A percentile compares a stretch with the other conserved stretches of the same genome.
Conservation (phyloP, 345 rosid species). For the Aquilaria malaccensis region DNA sequence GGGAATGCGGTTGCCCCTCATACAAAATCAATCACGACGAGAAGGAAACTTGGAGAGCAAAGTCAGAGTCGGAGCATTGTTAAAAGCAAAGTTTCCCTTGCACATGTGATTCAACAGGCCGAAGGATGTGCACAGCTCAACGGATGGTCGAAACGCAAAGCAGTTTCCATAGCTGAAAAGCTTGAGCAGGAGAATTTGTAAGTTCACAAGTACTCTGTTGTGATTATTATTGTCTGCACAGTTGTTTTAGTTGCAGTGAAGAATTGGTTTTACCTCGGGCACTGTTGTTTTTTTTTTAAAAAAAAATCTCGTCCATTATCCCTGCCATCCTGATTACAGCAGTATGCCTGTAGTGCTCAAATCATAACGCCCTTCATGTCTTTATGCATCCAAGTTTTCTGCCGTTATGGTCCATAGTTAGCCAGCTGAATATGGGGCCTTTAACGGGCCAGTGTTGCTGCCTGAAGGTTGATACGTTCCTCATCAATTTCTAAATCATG, state of each 20-base stretch:
- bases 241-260: too few species aligned
- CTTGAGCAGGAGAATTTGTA: slow-evolving; percentile 96
- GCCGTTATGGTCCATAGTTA: too few species aligned
- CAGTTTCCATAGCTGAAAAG: slow-evolving; percentile 83
- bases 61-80: slow-evolving; percentile 76
- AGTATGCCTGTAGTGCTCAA: too few species aligned
- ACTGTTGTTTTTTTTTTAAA: too few species aligned
- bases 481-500: neutral
- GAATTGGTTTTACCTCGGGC: too few species aligned
- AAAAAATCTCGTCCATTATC: too few species aligned
- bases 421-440: too few species aligned
- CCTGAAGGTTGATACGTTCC: neutral
- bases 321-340: too few species aligned
- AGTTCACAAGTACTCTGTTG: slow-evolving; percentile 30
- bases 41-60: slow-evolving; percentile 40
- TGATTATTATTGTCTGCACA: neutral
- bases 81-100: slow-evolving; percentile 83
- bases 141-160: slow-evolving; percentile 82
- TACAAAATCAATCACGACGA: slow-evolving; percentile 22
- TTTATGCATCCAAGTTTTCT: too few species aligned
- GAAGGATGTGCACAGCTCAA: slow-evolving; percentile 67
- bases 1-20: slow-evolving; percentile 21
- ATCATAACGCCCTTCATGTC: too few species aligned
- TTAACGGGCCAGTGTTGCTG: neutral
- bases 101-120: slow-evolving; percentile 79